Percentiles rank a stretch among this genome's conserved stretches.
These are phyloP conservation scores for Wickerhamiella qilinensis DNA, from an alignment of 805 yeast genomes.

Conservation along the genomic window DNA sequence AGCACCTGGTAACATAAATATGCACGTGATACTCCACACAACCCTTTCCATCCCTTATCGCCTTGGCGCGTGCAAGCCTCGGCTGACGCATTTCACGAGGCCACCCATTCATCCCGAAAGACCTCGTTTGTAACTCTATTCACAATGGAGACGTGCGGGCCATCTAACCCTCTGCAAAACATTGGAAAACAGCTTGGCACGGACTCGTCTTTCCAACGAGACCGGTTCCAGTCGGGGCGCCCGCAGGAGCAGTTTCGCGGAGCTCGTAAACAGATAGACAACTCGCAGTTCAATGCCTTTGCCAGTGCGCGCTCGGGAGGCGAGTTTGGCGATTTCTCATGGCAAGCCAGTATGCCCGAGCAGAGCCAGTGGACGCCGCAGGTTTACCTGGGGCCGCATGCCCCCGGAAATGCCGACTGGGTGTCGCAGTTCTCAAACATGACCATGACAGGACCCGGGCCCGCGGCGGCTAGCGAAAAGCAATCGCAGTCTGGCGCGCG, in stretches of 20 bases:
- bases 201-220: slow-evolving; percentile 9
- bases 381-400: background rate
- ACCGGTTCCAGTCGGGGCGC: slow-evolving; percentile 1
- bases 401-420: slow-evolving; percentile 1
- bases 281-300: slow-evolving; percentile 2
- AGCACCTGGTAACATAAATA: too few species aligned
- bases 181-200: slow-evolving; percentile 6
- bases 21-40: too few species aligned
- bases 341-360: too few species aligned
- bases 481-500: too few species aligned
- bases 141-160: slow-evolving; percentile 8
- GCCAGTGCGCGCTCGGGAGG: background rate
- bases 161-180: slow-evolving; percentile 8
- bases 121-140: too few species aligned
- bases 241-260: slow-evolving; percentile 1
- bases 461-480: too few species aligned
- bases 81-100: too few species aligned
- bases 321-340: background rate
- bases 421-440: slow-evolving; percentile 2
- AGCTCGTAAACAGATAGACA: background rate
- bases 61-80: too few species aligned
- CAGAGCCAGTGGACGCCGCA: too few species aligned
- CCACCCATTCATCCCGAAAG: too few species aligned
- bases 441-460: slow-evolving; percentile 1
- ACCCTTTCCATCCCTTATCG: too few species aligned